These are phyloP conservation scores for Polyplosphaeria fusca DNA, from an alignment of 495 filamentous ascomycete genomes.

Conservation along the genomic window DNA sequence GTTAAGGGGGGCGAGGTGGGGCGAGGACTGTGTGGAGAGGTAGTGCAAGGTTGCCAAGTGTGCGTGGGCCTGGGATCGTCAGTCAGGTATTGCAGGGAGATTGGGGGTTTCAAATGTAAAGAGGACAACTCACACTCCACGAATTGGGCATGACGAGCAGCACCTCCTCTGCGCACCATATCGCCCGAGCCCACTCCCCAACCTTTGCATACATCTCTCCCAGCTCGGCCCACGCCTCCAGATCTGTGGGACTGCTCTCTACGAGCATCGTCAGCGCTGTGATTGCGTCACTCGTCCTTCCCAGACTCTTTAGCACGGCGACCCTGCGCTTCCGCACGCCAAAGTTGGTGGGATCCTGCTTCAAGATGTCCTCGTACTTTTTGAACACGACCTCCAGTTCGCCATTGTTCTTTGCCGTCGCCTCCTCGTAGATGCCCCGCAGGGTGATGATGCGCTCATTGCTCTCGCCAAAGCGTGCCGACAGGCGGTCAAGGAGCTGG, in stretches of 20 bases:
- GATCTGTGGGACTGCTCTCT: conserved; percentile 81
- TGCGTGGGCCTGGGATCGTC: conserved; percentile 67
- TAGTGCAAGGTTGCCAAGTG: conserved; percentile 79
- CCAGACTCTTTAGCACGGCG: conserved; percentile 71
- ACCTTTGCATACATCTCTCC: conserved; percentile 77
- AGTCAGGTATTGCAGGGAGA: too few relatives aligned
- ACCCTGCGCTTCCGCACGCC: conserved; percentile 81
- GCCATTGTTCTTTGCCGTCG: conserved; percentile 61
- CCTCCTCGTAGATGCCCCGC: conserved; percentile 80
- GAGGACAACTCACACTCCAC: conserved; percentile 86
- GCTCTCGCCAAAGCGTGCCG: conserved; percentile 70
- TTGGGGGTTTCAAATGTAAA: too few relatives aligned
- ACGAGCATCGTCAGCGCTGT: conserved; percentile 69
- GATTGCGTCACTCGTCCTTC: conserved; percentile 67
- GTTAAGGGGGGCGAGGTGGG: conserved; percentile 51
- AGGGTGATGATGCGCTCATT: conserved; percentile 84
- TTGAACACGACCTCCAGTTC: conserved; percentile 65
- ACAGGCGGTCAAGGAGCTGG: conserved; percentile 68
- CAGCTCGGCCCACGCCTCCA: conserved; percentile 91
- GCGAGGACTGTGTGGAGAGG: conserved; percentile 51
- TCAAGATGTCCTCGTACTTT: conserved; percentile 72
- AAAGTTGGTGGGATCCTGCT: conserved; percentile 74
- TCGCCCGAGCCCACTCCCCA: conserved; percentile 73
- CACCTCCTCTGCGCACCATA: conserved; percentile 88
- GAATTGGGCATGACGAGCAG: conserved; percentile 85